Evolutionary conservation across 805 yeast genomes (phyloP).

Genomic region (Nakazawaea molendinolei): DNA sequence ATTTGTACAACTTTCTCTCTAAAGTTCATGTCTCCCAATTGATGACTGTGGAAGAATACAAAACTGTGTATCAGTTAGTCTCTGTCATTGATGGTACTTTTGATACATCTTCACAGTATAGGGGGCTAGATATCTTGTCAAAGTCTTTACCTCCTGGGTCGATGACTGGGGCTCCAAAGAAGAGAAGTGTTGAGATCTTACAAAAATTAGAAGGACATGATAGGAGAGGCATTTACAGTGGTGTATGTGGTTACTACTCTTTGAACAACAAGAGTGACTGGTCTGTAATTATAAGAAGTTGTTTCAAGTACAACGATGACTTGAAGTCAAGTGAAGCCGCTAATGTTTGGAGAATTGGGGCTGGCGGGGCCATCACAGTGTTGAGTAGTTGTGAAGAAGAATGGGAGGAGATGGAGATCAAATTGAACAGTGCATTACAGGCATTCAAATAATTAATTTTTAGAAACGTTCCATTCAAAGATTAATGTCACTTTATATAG

Average conservation of each 20-base stretch:
- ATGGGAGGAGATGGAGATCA: conserved; percentile 85
- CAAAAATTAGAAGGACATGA: conserved; percentile 48
- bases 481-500: no score
- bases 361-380: conserved; percentile 97
- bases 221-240: conserved; percentile 84
- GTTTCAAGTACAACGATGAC: conserved; percentile 59
- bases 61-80: conserved; percentile 86
- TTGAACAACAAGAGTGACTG: conserved; percentile 83
- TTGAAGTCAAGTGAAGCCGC: conserved; percentile 19
- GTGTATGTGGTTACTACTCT: conserved; percentile 95
- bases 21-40: conserved; percentile 67
- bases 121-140: conserved; percentile 74
- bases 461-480: no score
- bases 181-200: conserved; percentile 79
- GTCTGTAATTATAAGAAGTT: conserved; percentile 90
- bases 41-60: conserved; percentile 90
- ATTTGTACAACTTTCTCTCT: conserved; percentile 60
- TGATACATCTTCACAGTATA: conserved; percentile 24
- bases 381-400: conserved; percentile 79
- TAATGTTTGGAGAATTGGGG: conserved; percentile 78
- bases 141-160: conserved; percentile 94
- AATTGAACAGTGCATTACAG: conserved; percentile 74
- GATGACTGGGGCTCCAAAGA: conserved; percentile 99
- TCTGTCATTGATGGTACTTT: conserved; percentile 75
- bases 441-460: conserved; percentile 53